A percentile compares a stretch with the other conserved stretches of the same genome.
These are phyloP conservation scores for Colletotrichum sidae DNA, from an alignment of 2,329 filamentous ascomycete species.

Conservation along the genomic window DNA sequence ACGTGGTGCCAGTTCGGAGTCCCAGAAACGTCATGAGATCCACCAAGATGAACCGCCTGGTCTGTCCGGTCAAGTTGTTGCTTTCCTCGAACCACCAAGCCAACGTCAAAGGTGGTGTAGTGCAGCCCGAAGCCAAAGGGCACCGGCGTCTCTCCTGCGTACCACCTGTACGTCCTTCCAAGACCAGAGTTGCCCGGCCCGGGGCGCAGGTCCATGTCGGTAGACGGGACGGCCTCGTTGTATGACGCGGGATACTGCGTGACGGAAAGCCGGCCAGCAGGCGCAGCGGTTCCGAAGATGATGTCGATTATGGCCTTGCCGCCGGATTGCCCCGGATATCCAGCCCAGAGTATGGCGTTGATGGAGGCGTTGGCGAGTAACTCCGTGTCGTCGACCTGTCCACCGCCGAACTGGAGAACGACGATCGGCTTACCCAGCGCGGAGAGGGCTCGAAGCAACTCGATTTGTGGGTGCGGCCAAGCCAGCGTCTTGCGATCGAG, in stretches of 20 bases:
- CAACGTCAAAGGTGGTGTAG: conserved; percentile 64
- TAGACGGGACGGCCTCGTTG: conserved; percentile 61
- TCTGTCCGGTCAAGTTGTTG: background rate
- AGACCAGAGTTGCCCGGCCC: conserved; percentile 55
- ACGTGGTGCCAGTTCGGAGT: conserved; percentile 12
- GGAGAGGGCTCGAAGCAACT: conserved; percentile 42
- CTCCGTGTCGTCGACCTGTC: conserved; percentile 62
- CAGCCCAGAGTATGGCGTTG: conserved; percentile 65
- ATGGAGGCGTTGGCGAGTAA: conserved; percentile 60
- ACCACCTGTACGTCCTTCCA: conserved; percentile 69
- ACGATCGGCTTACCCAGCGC: conserved; percentile 60
- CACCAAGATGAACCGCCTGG: background rate
- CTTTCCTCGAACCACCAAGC: conserved; percentile 1
- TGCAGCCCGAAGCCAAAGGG: conserved; percentile 68
- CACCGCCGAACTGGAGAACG: conserved; percentile 65
- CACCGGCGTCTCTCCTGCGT: conserved; percentile 57
- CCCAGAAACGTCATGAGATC: background rate
- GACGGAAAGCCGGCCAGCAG: conserved; percentile 65
- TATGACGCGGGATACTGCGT: conserved; percentile 68
- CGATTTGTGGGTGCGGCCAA: conserved; percentile 22
- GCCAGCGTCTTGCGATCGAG: conserved; percentile 62
- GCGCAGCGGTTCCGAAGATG: conserved; percentile 60
- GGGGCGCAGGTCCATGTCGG: conserved; percentile 64
- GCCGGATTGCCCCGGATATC: conserved; percentile 71
- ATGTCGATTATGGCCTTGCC: conserved; percentile 66